Conservation (phyloP, 306 rosid species). For the Acacia confusa region DNA sequence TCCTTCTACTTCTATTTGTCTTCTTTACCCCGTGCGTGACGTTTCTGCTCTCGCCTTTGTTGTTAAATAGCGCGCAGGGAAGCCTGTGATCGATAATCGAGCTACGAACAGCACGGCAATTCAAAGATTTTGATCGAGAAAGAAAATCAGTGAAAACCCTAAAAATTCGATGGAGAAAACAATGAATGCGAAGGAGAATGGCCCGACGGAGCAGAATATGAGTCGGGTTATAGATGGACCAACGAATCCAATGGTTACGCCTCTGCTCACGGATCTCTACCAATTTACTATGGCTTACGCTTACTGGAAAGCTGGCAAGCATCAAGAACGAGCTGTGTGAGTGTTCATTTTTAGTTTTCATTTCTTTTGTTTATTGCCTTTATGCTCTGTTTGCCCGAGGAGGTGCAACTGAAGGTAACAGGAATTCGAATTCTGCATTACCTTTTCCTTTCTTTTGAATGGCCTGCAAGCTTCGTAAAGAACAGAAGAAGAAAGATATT, state of each 20-base stretch:
- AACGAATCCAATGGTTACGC: conserved; percentile 94
- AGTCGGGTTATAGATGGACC: conserved; percentile 56
- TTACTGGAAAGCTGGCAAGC: conserved; percentile 98
- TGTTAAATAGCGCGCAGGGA: neutral
- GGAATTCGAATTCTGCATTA: neutral
- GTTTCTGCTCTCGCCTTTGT: neutral
- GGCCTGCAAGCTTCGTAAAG: neutral
- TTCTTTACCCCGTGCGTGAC: neutral
- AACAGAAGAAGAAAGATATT: neutral
- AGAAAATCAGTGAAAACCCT: conserved; percentile 18
- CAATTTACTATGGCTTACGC: conserved; percentile 99
- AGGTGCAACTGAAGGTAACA: neutral
- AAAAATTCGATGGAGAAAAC: conserved; percentile 20
- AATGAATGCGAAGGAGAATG: conserved; percentile 66
- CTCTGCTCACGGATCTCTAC: conserved; percentile 95
- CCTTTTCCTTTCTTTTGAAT: neutral
- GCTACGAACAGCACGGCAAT: neutral
- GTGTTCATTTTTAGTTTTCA: conserved; percentile 25
- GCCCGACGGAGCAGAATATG: conserved; percentile 39
- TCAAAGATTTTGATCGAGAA: neutral
- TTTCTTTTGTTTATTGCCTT: neutral
- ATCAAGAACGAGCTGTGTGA: conserved; percentile 92
- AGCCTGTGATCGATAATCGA: neutral
- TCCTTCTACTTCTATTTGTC: neutral
- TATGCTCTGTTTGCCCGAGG: conserved; percentile 27